Conservation (phyloP, 306 rosid genomes). For the Cucumis hystrix region DNA sequence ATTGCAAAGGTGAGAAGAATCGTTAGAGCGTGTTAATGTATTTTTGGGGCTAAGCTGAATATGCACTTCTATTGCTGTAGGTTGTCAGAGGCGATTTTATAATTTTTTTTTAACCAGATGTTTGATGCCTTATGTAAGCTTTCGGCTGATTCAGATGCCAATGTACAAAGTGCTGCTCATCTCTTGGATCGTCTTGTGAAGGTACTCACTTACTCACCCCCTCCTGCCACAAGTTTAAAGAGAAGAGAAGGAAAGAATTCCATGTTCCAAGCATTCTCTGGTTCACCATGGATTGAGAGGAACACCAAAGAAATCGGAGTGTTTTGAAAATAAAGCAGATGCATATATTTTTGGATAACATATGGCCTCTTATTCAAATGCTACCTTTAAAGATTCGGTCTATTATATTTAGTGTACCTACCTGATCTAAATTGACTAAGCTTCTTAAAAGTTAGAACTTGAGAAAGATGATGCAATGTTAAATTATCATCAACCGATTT, state of each 20-base stretch:
- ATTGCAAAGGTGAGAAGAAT: slow-evolving; percentile 78
- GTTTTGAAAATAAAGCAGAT: not conserved
- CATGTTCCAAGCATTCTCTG: not conserved
- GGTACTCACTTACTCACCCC: slow-evolving; percentile 28
- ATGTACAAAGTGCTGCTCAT: slow-evolving; percentile 97
- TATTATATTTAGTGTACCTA: not conserved
- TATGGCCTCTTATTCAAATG: not conserved
- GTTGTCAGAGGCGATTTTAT: slow-evolving; percentile 99
- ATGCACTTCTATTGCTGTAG: slow-evolving; percentile 29
- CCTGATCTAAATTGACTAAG: not conserved
- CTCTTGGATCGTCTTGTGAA: slow-evolving; percentile 96
- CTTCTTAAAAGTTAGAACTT: not conserved
- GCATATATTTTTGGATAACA: not conserved
- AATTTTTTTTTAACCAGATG: slow-evolving; percentile 85
- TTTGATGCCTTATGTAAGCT: slow-evolving; percentile 99
- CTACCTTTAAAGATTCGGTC: not conserved
- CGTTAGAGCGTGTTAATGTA: slow-evolving; percentile 10
- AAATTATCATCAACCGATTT: no score
- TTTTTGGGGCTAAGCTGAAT: slow-evolving; percentile 16
- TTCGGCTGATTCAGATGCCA: slow-evolving; percentile 90
- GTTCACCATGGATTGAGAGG: not conserved
- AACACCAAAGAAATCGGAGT: not conserved
- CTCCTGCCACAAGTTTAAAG: not conserved
- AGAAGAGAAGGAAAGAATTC: not conserved
- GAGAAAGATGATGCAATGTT: not conserved